Evolutionary conservation across 495 filamentous ascomycete genomes (phyloP).

Genomic region (Neurospora sp.): DNA sequence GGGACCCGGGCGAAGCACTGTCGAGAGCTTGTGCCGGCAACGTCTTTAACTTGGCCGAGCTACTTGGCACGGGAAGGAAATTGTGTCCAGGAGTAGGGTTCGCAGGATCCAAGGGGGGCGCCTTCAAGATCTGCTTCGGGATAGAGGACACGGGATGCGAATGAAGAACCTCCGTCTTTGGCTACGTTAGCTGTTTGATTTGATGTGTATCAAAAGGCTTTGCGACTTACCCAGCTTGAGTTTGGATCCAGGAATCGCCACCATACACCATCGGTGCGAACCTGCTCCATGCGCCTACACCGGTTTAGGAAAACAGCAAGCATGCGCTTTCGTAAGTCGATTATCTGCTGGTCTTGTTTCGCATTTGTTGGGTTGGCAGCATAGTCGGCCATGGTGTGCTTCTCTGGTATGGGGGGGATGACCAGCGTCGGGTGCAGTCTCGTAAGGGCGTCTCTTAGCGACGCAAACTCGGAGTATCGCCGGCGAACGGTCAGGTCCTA

Average conservation of each 20-base stretch:
- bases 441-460: slow-evolving; percentile 75
- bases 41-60: slow-evolving; percentile 75
- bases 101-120: slow-evolving; percentile 84
- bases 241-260: slow-evolving; percentile 97
- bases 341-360: slow-evolving; percentile 93
- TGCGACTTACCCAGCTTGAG: slow-evolving; percentile 82
- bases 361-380: slow-evolving; percentile 95
- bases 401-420: slow-evolving; percentile 94
- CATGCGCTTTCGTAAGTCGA: slow-evolving; percentile 94
- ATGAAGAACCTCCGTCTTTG: slow-evolving; percentile 79
- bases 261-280: slow-evolving; percentile 89
- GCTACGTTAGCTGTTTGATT: slow-evolving; percentile 21
- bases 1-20: slow-evolving; percentile 48
- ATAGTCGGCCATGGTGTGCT: slow-evolving; percentile 97
- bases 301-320: slow-evolving; percentile 88
- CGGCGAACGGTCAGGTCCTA: slow-evolving; percentile 92
- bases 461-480: slow-evolving; percentile 96
- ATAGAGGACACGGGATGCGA: slow-evolving; percentile 83
- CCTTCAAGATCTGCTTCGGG: slow-evolving; percentile 86
- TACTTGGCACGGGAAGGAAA: slow-evolving; percentile 75
- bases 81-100: slow-evolving; percentile 82
- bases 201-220: not conserved
- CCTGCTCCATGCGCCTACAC: slow-evolving; percentile 84
- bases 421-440: slow-evolving; percentile 88
- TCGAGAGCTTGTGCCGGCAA: slow-evolving; percentile 30